These are phyloP conservation scores for Daldinia bambusicola DNA, from an alignment of 495 filamentous ascomycete species.

Conservation along the genomic window DNA sequence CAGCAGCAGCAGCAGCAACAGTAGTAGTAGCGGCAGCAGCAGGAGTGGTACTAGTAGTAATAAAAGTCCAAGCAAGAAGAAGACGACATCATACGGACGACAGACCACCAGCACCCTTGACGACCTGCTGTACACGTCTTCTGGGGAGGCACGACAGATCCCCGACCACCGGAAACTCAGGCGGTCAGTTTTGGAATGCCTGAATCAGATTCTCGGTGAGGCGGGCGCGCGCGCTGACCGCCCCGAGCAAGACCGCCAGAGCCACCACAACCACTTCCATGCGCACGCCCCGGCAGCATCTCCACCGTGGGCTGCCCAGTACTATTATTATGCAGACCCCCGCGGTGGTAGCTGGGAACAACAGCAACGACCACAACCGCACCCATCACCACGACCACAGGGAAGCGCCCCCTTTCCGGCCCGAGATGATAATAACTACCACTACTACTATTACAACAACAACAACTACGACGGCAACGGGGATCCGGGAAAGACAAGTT, in stretches of 20 bases:
- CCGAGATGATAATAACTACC: background rate
- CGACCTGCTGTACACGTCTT: slow-evolving; percentile 9
- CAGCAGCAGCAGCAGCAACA: slow-evolving; percentile 16
- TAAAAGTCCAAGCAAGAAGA: background rate
- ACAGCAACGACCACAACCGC: background rate
- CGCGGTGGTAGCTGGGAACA: slow-evolving; percentile 15
- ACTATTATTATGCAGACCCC: slow-evolving; percentile 7
- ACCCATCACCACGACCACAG: too few relatives aligned
- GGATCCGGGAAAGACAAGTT: background rate
- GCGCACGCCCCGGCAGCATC: slow-evolving; percentile 11
- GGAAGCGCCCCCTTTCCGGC: background rate
- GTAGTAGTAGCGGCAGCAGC: background rate
- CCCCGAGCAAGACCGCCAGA: slow-evolving; percentile 17
- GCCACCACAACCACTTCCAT: slow-evolving; percentile 28
- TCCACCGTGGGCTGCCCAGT: slow-evolving; percentile 20
- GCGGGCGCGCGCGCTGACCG: slow-evolving; percentile 7
- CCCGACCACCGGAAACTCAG: slow-evolving; percentile 14
- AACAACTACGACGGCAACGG: background rate
- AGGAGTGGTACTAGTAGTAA: too few relatives aligned
- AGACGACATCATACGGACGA: slow-evolving; percentile 5
- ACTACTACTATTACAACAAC: slow-evolving; percentile 2
- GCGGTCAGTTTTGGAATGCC: slow-evolving; percentile 9
- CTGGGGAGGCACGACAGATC: slow-evolving; percentile 10
- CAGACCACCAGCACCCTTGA: background rate
- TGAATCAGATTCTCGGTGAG: slow-evolving; percentile 16